phyloP scores from a whole-genome alignment of 768 basidiomycete species.

The Macrolepiota dolichaula region DNA sequence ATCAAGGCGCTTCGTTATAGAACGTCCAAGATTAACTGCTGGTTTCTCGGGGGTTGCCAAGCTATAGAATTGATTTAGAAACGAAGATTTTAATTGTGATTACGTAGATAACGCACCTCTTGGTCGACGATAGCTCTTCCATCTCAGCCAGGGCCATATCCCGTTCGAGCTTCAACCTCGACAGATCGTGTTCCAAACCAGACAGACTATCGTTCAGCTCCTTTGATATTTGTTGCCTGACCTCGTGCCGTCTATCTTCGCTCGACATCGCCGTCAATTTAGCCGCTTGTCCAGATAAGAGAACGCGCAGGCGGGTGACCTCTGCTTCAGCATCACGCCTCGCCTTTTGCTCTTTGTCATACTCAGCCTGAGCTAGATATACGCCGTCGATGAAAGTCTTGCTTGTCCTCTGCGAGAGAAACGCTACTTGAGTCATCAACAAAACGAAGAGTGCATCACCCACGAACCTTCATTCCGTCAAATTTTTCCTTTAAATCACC shows the following conservation, averaged over 20 bases:
- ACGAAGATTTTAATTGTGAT: background rate
- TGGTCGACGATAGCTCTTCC: conserved; percentile 78
- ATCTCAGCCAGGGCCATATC: conserved; percentile 93
- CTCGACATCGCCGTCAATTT: conserved; percentile 82
- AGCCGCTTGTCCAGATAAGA: conserved; percentile 88
- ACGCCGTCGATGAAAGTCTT: conserved; percentile 91
- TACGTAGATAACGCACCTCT: conserved; percentile 48
- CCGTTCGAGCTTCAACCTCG: conserved; percentile 82
- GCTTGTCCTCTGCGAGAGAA: conserved; percentile 67
- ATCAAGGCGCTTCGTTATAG: conserved; percentile 83
- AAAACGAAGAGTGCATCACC: background rate
- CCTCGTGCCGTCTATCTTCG: conserved; percentile 73
- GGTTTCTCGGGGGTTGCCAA: conserved; percentile 31
- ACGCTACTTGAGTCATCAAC: conserved; percentile 1
- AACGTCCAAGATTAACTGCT: conserved; percentile 53
- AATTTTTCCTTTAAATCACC: conserved; percentile 69
- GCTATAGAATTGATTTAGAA: conserved; percentile 17
- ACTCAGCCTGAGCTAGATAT: conserved; percentile 90
- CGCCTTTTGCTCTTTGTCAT: conserved; percentile 85
- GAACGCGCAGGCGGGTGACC: conserved; percentile 77
- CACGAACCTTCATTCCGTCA: conserved; percentile 83
- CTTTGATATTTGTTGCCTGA: conserved; percentile 73
- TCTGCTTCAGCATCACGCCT: conserved; percentile 92
- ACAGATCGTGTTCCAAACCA: conserved; percentile 80
- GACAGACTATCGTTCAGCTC: conserved; percentile 76